Percentiles rank a stretch among this genome's conserved stretches.
Evolutionary conservation across 1,284 basidiomycete species (phyloP).

Genomic region (Wallemia ichthyophaga): DNA sequence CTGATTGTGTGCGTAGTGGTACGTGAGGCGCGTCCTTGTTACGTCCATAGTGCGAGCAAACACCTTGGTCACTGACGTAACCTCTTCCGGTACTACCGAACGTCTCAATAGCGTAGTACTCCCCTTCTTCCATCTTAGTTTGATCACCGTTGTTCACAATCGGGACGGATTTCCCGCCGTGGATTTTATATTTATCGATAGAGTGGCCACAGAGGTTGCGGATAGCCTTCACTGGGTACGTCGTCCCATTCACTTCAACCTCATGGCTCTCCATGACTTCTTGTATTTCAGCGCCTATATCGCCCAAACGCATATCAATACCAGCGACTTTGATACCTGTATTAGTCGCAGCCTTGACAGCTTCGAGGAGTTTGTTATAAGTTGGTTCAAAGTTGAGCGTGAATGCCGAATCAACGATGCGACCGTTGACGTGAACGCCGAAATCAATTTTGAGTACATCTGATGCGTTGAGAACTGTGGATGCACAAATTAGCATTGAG

Average conservation of each 20-base stretch:
- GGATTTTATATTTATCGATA: constrained; percentile 66
- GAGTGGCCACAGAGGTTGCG: constrained; percentile 71
- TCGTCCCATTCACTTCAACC: constrained; percentile 63
- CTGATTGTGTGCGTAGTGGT: constrained; percentile 42
- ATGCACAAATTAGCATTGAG: constrained; percentile 1
- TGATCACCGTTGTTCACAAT: constrained; percentile 66
- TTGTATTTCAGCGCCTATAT: constrained; percentile 72
- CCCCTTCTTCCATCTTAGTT: constrained; percentile 97
- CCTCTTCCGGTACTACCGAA: constrained; percentile 94
- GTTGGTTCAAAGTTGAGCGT: constrained; percentile 67
- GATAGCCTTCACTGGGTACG: constrained; percentile 67
- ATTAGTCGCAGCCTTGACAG: constrained; percentile 78
- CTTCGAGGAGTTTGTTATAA: constrained; percentile 64
- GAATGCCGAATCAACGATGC: constrained; percentile 86
- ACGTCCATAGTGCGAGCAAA: constrained; percentile 75
- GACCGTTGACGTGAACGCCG: constrained; percentile 81
- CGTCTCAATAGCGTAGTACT: constrained; percentile 97
- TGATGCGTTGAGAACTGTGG: constrained; percentile 37
- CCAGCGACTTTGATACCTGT: constrained; percentile 82
- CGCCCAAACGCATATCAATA: constrained; percentile 78
- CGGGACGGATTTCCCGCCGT: constrained; percentile 57
- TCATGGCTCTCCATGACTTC: constrained; percentile 99
- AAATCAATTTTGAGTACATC: constrained; percentile 95
- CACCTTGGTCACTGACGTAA: constrained; percentile 69
- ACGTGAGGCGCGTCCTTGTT: constrained; percentile 36